Percentiles rank a stretch among this genome's conserved stretches.
Evolutionary conservation across 106 monocot species (phyloP).

Genomic region (Gastrodia elata): DNA sequence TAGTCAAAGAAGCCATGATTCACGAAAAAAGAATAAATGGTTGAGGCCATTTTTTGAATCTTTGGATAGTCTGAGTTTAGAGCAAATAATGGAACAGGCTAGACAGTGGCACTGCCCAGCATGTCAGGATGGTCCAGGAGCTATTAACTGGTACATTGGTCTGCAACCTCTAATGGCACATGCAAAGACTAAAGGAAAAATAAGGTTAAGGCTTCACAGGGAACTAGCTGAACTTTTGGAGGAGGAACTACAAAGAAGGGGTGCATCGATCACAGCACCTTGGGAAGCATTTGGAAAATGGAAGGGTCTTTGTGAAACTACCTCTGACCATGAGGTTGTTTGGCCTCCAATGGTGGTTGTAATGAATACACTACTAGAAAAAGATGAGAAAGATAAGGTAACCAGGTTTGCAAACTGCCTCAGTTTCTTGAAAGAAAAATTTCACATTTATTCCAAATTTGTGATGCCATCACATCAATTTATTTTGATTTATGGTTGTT

Average conservation of each 20-base stretch:
- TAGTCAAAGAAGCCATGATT: conserved; percentile 60
- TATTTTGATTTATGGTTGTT: not conserved
- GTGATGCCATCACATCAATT: not conserved
- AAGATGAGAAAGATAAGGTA: conserved; percentile 70
- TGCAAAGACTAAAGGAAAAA: conserved; percentile 69
- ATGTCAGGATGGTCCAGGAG: conserved; percentile 79
- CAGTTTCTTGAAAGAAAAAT: not conserved
- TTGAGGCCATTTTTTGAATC: conserved; percentile 57
- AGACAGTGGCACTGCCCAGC: conserved; percentile 92
- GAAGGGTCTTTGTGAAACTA: conserved; percentile 48
- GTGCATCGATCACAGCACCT: conserved; percentile 36
- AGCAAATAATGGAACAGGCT: conserved; percentile 54
- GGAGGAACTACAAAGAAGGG: conserved; percentile 65
- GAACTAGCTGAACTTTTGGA: conserved; percentile 68
- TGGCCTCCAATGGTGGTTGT: conserved; percentile 93
- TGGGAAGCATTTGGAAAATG: conserved; percentile 60
- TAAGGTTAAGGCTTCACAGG: conserved; percentile 64
- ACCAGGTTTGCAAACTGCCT: not conserved
- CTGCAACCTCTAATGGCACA: conserved; percentile 68
- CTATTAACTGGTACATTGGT: conserved; percentile 86
- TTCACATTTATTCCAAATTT: not conserved
- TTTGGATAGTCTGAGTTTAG: conserved; percentile 38
- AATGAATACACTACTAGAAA: conserved; percentile 64
- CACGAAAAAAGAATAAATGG: conserved; percentile 66
- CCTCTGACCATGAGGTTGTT: conserved; percentile 53